Conservation (phyloP, 768 basidiomycete genomes). For the Panaeolus cyanescens region DNA sequence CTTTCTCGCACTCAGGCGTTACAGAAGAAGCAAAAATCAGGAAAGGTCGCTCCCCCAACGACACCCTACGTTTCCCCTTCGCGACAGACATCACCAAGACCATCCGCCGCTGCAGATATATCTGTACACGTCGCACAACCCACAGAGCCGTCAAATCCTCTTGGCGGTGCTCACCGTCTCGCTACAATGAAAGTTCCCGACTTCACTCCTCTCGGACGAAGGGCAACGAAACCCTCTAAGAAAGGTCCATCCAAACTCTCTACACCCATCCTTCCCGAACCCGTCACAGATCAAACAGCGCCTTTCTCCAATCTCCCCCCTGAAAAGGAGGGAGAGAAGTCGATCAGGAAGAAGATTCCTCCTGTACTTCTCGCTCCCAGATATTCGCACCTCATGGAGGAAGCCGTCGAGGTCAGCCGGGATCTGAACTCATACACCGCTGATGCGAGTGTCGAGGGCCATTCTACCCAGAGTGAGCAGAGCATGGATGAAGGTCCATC, state of each 20-base stretch:
- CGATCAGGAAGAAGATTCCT: slow-evolving; percentile 30
- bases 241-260: slow-evolving; percentile 10
- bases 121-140: not conserved
- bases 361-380: slow-evolving; percentile 50
- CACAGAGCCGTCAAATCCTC: not conserved
- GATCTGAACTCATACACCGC: slow-evolving; percentile 1
- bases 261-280: slow-evolving; percentile 24
- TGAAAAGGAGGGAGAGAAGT: slow-evolving; percentile 14
- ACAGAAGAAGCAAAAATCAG: slow-evolving; percentile 59
- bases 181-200: slow-evolving; percentile 48
- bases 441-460: not conserved
- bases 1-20: slow-evolving; percentile 54
- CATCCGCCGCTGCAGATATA: not conserved
- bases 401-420: slow-evolving; percentile 45
- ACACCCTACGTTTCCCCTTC: slow-evolving; percentile 36
- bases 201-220: slow-evolving; percentile 50
- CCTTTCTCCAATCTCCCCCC: slow-evolving; percentile 34
- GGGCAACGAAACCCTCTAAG: slow-evolving; percentile 24
- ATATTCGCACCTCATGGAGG: slow-evolving; percentile 60
- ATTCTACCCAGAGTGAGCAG: not conserved
- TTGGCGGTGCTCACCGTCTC: slow-evolving; percentile 12
- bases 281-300: slow-evolving; percentile 19
- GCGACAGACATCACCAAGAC: slow-evolving; percentile 7
- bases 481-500: not conserved
- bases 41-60: slow-evolving; percentile 58